These are phyloP conservation scores for Chalciporus pseudorubinellus DNA, from an alignment of 768 basidiomycete species.

Conservation along the genomic window DNA sequence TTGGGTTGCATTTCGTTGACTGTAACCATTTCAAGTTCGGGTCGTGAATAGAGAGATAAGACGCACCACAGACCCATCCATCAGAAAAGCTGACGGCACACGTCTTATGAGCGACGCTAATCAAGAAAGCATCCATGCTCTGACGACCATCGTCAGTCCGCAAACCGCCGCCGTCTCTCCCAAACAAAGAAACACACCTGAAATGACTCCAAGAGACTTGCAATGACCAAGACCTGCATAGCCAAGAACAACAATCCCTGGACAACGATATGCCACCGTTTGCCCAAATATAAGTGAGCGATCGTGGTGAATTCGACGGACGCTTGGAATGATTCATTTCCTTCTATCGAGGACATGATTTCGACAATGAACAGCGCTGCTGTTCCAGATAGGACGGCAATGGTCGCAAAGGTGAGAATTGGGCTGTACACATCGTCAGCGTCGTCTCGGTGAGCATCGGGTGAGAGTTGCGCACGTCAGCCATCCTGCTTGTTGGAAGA, in stretches of 20 bases:
- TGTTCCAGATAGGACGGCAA: conserved; percentile 20
- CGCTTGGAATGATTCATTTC: conserved; percentile 22
- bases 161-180: background rate
- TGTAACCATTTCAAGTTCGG: conserved; percentile 1
- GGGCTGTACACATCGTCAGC: conserved; percentile 9
- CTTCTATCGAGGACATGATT: conserved; percentile 26
- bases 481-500: conserved; percentile 28
- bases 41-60: background rate
- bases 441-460: background rate
- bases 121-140: conserved; percentile 25
- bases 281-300: conserved; percentile 25
- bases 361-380: conserved; percentile 22
- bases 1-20: conserved; percentile 11
- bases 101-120: conserved; percentile 24
- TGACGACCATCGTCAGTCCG: background rate
- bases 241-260: conserved; percentile 21
- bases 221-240: conserved; percentile 21
- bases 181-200: conserved; percentile 10
- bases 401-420: conserved; percentile 13
- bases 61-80: conserved; percentile 23
- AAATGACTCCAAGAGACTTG: conserved; percentile 25
- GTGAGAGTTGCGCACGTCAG: conserved; percentile 15
- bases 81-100: conserved; percentile 24
- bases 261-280: conserved; percentile 21
- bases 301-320: conserved; percentile 28